Percentiles rank a stretch among this genome's conserved stretches.
Evolutionary conservation across 2,329 filamentous ascomycete genomes (phyloP).

Genomic region (Pseudogymnoascus sp.): DNA sequence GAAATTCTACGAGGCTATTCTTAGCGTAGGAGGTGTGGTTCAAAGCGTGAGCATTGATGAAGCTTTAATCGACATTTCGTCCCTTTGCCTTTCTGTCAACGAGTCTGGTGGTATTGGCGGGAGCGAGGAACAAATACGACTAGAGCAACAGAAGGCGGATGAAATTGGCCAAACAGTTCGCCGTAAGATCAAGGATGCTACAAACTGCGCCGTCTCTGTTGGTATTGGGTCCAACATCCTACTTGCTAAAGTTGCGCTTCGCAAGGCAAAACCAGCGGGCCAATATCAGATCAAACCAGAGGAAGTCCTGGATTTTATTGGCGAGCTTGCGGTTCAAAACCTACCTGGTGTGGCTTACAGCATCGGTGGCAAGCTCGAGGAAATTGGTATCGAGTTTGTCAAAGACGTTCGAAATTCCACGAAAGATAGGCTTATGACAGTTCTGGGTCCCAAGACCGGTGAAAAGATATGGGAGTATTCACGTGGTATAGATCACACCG

Average conservation of each 20-base stretch:
- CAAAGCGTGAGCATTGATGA: conserved; percentile 98
- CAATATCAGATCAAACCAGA: conserved; percentile 84
- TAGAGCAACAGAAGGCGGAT: conserved; percentile 72
- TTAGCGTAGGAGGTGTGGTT: conserved; percentile 71
- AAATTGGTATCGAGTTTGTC: conserved; percentile 73
- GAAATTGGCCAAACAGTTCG: conserved; percentile 62
- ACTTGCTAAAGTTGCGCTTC: conserved; percentile 80
- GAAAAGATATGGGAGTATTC: conserved; percentile 86
- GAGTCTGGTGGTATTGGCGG: conserved; percentile 58
- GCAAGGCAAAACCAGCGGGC: conserved; percentile 89
- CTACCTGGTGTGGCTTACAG: conserved; percentile 90
- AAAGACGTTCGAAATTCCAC: conserved; percentile 72
- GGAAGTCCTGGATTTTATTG: conserved; percentile 67
- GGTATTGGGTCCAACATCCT: conserved; percentile 89
- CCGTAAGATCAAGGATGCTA: conserved; percentile 60
- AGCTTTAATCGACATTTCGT: conserved; percentile 77
- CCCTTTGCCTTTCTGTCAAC: conserved; percentile 55
- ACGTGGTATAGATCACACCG: conserved; percentile 73
- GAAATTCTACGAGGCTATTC: conserved; percentile 76
- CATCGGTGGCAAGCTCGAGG: conserved; percentile 79
- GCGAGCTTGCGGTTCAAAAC: conserved; percentile 66
- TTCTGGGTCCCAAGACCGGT: conserved; percentile 85
- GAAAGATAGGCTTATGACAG: conserved; percentile 64
- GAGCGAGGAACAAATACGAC: conserved; percentile 61
- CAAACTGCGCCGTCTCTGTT: conserved; percentile 81